Evolutionary conservation across 805 yeast genomes (phyloP).

Genomic region (Metschnikowia henanensis): DNA sequence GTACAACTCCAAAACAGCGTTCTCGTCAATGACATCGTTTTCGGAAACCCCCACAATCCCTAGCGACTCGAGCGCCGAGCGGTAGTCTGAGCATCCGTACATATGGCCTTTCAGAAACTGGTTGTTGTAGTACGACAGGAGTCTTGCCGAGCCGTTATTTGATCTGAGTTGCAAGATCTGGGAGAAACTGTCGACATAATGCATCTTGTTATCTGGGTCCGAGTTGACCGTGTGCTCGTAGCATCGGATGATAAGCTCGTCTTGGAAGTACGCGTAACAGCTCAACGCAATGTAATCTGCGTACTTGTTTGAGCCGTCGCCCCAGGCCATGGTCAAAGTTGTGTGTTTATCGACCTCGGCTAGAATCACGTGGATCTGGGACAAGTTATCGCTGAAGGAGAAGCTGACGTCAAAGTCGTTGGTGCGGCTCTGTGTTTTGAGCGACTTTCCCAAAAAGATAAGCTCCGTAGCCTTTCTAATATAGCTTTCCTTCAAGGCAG

Average conservation of each 20-base stretch:
- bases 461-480: constrained; percentile 56
- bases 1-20: constrained; percentile 36
- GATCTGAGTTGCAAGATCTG: constrained; percentile 21
- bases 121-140: constrained; percentile 30
- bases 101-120: constrained; percentile 29
- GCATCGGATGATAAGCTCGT: constrained; percentile 41
- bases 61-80: constrained; percentile 30
- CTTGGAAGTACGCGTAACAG: constrained; percentile 32
- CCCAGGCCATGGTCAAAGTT: constrained; percentile 25
- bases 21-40: constrained; percentile 30
- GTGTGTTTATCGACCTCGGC: constrained; percentile 40
- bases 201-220: constrained; percentile 31
- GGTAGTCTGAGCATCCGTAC: constrained; percentile 36
- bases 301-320: constrained; percentile 23
- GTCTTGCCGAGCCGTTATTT: constrained; percentile 19
- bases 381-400: constrained; percentile 35
- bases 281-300: constrained; percentile 32
- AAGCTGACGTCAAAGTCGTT: constrained; percentile 20
- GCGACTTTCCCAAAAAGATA: constrained; percentile 32
- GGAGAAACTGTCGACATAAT: constrained; percentile 40
- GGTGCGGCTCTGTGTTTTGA: constrained; percentile 4
- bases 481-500: constrained; percentile 47
- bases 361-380: constrained; percentile 32
- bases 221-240: constrained; percentile 38
- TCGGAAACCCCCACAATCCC: constrained; percentile 25